Conservation (phyloP, 73 alveolate species). For the Blepharisma stoltei region DNA sequence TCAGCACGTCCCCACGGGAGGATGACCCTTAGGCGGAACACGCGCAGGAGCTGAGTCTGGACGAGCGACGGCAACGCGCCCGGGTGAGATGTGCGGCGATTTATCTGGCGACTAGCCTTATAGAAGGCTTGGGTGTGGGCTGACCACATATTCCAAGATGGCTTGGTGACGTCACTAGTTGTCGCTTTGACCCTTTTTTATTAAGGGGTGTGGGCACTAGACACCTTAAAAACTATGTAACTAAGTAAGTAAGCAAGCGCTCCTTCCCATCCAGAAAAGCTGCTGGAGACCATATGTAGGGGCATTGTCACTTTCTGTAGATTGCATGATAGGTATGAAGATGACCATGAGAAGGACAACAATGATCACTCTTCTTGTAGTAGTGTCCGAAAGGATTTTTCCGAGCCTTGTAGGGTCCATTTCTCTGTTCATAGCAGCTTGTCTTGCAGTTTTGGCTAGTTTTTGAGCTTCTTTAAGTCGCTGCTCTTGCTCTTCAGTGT, state of each 20-base stretch:
- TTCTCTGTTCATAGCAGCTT: constrained; percentile 73
- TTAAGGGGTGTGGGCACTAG: too few relatives aligned
- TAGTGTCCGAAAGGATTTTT: constrained; percentile 78
- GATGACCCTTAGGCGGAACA: too few relatives aligned
- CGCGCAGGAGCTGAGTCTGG: too few relatives aligned
- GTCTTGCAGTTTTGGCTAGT: constrained; percentile 65
- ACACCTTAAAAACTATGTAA: too few relatives aligned
- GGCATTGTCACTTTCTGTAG: constrained; percentile 29
- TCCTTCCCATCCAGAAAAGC: constrained; percentile 68
- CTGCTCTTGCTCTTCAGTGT: constrained; percentile 72
- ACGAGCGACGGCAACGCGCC: too few relatives aligned
- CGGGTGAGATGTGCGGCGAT: too few relatives aligned
- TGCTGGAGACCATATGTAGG: constrained; percentile 58
- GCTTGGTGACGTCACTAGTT: too few relatives aligned
- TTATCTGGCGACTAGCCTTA: too few relatives aligned
- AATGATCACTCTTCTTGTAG: constrained; percentile 87
- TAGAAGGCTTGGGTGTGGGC: too few relatives aligned
- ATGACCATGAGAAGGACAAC: constrained; percentile 83
- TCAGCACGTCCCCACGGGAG: too few relatives aligned
- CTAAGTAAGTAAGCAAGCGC: constrained; percentile 36
- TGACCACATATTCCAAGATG: too few relatives aligned
- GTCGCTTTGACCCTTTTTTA: too few relatives aligned
- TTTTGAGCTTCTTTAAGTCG: constrained; percentile 61
- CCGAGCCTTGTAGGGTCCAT: constrained; percentile 67
- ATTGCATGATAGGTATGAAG: constrained; percentile 64